These are phyloP conservation scores for Carex pumila DNA, from an alignment of 176 grass and related monocot genomes.

Conservation along the genomic window DNA sequence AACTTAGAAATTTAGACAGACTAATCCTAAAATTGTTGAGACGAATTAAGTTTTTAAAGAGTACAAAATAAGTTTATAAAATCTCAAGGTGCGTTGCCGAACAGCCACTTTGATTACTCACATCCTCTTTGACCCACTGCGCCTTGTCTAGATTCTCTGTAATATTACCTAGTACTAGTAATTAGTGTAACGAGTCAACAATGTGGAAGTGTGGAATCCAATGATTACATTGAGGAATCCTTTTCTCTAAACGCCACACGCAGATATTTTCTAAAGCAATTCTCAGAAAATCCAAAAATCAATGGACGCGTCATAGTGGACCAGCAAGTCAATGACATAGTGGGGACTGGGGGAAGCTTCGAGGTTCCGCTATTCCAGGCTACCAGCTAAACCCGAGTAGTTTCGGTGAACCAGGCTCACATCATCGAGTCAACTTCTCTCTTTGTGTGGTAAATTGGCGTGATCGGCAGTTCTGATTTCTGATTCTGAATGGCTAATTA, in stretches of 20 bases:
- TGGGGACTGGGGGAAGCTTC: background rate
- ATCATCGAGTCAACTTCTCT: background rate
- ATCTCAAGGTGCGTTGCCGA: too few relatives aligned
- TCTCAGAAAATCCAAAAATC: background rate
- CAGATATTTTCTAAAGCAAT: background rate
- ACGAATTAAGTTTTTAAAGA: too few relatives aligned
- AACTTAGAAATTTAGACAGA: too few relatives aligned
- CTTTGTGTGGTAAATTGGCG: background rate
- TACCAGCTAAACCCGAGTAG: background rate
- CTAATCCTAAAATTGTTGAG: too few relatives aligned
- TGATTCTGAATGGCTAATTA: too few relatives aligned
- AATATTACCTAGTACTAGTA: background rate
- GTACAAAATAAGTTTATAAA: too few relatives aligned
- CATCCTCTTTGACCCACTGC: background rate
- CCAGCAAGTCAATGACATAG: background rate
- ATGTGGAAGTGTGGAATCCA: background rate
- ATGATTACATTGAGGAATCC: background rate
- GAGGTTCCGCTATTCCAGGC: background rate
- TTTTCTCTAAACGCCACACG: background rate
- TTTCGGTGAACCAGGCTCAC: background rate
- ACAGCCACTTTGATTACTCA: background rate
- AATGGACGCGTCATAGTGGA: background rate
- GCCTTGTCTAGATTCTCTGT: background rate
- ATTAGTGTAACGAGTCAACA: background rate
- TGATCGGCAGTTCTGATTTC: background rate